Conservation (phyloP, 2,329 filamentous ascomycete genomes). For the Harringtonia aguacate region DNA sequence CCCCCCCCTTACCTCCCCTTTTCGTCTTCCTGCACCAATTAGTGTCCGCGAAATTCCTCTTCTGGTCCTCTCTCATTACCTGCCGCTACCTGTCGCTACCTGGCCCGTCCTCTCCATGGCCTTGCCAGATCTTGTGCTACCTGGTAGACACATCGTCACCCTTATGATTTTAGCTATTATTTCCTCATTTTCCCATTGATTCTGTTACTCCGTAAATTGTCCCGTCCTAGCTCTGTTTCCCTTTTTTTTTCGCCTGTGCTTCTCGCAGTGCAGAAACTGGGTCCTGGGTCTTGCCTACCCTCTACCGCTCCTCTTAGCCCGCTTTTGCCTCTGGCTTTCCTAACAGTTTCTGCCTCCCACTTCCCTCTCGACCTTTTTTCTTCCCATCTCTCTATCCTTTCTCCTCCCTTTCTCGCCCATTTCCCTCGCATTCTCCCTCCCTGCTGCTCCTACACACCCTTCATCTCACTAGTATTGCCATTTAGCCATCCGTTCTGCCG, state of each 20-base stretch:
- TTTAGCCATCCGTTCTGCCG: no score
- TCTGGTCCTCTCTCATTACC: not conserved
- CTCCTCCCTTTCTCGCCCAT: not conserved
- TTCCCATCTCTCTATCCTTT: not conserved
- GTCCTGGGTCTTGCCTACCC: not conserved
- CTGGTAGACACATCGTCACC: not conserved
- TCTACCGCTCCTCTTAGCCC: not conserved
- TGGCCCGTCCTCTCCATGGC: not conserved
- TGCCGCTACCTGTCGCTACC: slow-evolving; percentile 3
- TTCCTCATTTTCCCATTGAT: not conserved
- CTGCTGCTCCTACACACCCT: no score
- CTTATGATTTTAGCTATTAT: not conserved
- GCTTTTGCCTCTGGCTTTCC: not conserved
- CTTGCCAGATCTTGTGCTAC: slow-evolving; percentile 1
- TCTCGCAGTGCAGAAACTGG: no score
- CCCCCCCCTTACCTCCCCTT: not conserved
- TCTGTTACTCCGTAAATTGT: not conserved
- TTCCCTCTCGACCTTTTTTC: not conserved
- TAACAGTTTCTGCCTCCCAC: slow-evolving; percentile 5
- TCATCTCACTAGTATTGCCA: no score
- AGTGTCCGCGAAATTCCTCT: not conserved
- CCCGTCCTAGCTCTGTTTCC: not conserved
- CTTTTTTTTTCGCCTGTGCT: not conserved
- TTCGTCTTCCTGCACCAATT: not conserved
- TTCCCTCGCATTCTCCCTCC: not conserved